Conservation (phyloP, 1,139 yeast genomes). For the Trichomonascaceae sp. region DNA sequence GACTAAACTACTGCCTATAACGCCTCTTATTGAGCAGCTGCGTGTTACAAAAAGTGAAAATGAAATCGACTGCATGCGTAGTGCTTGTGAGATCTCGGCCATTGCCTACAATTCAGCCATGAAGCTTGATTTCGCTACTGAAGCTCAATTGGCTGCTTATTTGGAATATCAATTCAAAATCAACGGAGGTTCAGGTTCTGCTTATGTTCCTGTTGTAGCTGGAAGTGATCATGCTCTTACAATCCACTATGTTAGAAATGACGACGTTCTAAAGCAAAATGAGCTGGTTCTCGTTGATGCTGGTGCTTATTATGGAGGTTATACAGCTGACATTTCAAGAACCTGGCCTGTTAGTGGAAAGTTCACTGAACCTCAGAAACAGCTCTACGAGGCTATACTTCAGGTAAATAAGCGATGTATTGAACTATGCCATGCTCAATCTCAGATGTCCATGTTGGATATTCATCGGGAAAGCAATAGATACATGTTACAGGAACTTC, state of each 20-base stretch:
- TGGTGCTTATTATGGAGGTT: conserved; percentile 90
- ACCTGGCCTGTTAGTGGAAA: conserved; percentile 86
- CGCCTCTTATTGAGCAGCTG: conserved; percentile 46
- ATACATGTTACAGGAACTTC: conserved; percentile 55
- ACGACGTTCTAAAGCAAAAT: conserved; percentile 63
- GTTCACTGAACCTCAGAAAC: conserved; percentile 73
- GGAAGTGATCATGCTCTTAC: conserved; percentile 82
- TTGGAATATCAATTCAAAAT: conserved; percentile 75
- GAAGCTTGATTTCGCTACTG: conserved; percentile 52
- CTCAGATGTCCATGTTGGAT: conserved; percentile 59
- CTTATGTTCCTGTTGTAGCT: conserved; percentile 95
- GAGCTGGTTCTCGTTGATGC: conserved; percentile 94
- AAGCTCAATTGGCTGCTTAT: conserved; percentile 72
- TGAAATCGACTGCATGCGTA: conserved; percentile 73
- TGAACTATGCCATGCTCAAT: conserved; percentile 50
- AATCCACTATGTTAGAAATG: conserved; percentile 86
- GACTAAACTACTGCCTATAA: conserved; percentile 16
- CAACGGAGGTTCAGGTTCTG: conserved; percentile 80
- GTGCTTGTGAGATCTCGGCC: conserved; percentile 77
- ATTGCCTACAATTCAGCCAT: conserved; percentile 80
- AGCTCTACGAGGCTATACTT: conserved; percentile 80
- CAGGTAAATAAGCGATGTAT: conserved; percentile 78
- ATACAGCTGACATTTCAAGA: conserved; percentile 91
- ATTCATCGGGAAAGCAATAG: conserved; percentile 66
- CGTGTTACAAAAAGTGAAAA: conserved; percentile 68